A percentile compares a stretch with the other conserved stretches of the same genome.
Evolutionary conservation across 345 rosid genomes (phyloP).

Genomic region (Erysimum cheiranthoides): DNA sequence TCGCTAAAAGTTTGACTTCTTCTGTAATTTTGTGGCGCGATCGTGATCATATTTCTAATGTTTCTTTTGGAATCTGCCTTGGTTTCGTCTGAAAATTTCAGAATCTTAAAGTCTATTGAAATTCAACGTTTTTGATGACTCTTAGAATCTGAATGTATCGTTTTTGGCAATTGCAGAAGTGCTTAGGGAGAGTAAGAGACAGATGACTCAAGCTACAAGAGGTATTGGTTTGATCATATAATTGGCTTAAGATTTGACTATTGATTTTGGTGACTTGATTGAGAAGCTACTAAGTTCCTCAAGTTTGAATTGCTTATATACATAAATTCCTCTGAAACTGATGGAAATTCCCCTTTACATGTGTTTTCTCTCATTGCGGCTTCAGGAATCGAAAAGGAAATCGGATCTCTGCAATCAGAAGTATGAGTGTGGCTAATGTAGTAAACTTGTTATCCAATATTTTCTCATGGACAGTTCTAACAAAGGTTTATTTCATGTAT

Average conservation of each 20-base stretch:
- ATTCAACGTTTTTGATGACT: background rate
- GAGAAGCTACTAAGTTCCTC: background rate
- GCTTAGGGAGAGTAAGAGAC: constrained; percentile 88
- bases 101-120: background rate
- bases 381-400: constrained; percentile 94
- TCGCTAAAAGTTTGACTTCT: constrained; percentile 25
- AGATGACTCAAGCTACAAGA: constrained; percentile 90
- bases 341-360: background rate
- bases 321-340: background rate
- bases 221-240: constrained; percentile 50
- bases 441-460: constrained; percentile 4
- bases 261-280: constrained; percentile 2
- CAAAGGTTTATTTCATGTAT: constrained; percentile 31
- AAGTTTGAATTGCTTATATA: background rate
- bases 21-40: constrained; percentile 1
- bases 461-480: background rate
- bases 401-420: constrained; percentile 78
- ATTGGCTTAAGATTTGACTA: background rate
- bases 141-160: constrained; percentile 4
- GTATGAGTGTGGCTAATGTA: constrained; percentile 50
- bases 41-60: constrained; percentile 30
- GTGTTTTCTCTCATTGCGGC: background rate
- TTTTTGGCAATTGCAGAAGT: constrained; percentile 61
- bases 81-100: constrained; percentile 2
- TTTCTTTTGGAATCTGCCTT: constrained; percentile 1